Evolutionary conservation across 129 eudicot species (phyloP).

Genomic region (Centaurea solstitialis): DNA sequence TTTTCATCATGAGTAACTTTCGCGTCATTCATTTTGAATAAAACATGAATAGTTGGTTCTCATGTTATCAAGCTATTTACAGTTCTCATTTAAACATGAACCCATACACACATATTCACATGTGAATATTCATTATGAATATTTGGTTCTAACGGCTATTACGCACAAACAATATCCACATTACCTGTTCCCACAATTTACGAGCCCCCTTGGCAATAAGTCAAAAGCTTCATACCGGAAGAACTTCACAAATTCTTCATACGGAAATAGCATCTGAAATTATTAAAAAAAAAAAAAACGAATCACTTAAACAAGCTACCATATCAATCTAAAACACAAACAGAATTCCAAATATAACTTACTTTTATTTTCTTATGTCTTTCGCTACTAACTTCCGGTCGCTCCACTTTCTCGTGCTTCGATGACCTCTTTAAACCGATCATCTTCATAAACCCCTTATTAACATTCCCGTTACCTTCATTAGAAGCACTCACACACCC

Average conservation of each 20-base stretch:
- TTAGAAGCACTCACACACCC: conserved; percentile 36
- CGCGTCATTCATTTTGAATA: background rate
- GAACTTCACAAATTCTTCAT: conserved; percentile 79
- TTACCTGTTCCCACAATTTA: conserved; percentile 93
- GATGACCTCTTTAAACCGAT: conserved; percentile 67
- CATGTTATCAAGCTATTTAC: background rate
- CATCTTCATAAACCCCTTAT: conserved; percentile 63
- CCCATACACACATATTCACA: background rate
- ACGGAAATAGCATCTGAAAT: conserved; percentile 87
- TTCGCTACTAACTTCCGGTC: conserved; percentile 28
- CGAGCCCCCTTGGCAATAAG: conserved; percentile 82
- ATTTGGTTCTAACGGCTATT: background rate
- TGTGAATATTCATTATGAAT: background rate
- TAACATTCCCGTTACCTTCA: conserved; percentile 41
- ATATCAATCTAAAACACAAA: conserved; percentile 7
- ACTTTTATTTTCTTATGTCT: conserved; percentile 74
- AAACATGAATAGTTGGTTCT: background rate
- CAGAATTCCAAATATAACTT: conserved; percentile 7
- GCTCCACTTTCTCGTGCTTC: conserved; percentile 44
- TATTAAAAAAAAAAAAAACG: background rate
- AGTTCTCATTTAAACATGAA: background rate
- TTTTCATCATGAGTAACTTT: background rate
- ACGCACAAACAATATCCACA: background rate
- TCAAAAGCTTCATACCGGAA: conserved; percentile 57
- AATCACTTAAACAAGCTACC: background rate